These are phyloP conservation scores for Claviceps sp. DNA, from an alignment of 2,329 filamentous ascomycete species.

Conservation along the genomic window DNA sequence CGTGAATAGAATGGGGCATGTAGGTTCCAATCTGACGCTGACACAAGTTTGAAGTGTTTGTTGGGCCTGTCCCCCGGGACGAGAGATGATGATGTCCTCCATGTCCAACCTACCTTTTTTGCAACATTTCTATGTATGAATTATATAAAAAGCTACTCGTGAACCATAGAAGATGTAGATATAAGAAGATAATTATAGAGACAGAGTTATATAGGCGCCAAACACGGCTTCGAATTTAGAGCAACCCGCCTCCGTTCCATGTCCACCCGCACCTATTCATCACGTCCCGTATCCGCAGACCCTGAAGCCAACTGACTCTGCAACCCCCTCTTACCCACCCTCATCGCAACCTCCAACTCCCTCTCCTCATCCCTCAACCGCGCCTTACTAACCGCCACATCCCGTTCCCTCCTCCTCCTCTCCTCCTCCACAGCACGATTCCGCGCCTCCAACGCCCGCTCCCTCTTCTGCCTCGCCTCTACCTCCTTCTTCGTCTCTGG, in stretches of 20 bases:
- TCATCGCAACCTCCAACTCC: constrained; percentile 56
- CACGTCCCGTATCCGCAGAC: constrained; percentile 12
- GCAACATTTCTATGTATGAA: no score
- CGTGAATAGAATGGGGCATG: no score
- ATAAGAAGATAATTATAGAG: no score
- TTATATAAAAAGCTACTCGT: no score
- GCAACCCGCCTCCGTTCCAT: neutral
- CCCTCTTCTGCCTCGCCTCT: constrained; percentile 43
- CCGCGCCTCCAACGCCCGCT: constrained; percentile 53
- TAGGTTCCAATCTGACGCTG: no score
- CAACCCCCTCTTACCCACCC: constrained; percentile 51
- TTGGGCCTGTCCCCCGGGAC: no score
- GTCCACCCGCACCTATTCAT: constrained; percentile 1
- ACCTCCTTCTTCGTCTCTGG: constrained; percentile 34
- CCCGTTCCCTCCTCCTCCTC: constrained; percentile 44
- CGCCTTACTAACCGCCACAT: constrained; percentile 47
- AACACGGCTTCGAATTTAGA: no score
- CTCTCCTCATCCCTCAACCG: constrained; percentile 51
- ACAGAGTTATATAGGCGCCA: no score
- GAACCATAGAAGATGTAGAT: no score
- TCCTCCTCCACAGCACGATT: constrained; percentile 50
- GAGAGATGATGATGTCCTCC: no score
- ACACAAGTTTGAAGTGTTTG: no score
- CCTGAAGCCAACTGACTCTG: constrained; percentile 40
- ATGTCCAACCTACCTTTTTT: no score